phyloP scores from a whole-genome alignment of 1,284 basidiomycete genomes.

The Ceratobasidium papillatum region DNA sequence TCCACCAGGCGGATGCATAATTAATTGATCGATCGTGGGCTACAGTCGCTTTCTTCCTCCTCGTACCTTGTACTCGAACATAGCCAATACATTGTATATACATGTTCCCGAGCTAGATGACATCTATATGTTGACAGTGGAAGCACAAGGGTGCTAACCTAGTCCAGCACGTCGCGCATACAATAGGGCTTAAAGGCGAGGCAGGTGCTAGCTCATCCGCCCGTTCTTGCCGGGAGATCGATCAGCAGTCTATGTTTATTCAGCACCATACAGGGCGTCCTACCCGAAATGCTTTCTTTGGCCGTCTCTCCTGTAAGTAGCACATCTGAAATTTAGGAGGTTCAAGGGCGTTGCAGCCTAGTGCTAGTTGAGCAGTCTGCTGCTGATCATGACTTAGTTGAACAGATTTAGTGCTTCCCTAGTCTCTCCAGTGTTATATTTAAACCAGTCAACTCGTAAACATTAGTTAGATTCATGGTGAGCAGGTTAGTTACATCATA shows the following conservation, averaged over 20 bases:
- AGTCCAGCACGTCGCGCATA: conserved; percentile 19
- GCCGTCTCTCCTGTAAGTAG: not conserved
- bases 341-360: not conserved
- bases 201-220: not conserved
- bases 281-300: not conserved
- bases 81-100: not conserved
- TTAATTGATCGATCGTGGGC: not conserved
- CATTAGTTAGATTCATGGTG: not conserved
- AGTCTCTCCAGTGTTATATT: not conserved
- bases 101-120: not conserved
- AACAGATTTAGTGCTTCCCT: not conserved
- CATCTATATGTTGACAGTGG: not conserved
- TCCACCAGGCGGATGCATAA: conserved; percentile 22
- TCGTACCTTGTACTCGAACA: not conserved
- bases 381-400: not conserved
- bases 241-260: conserved; percentile 19
- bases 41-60: not conserved
- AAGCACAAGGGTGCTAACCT: not conserved
- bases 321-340: not conserved
- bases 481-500: not conserved
- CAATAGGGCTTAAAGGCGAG: conserved; percentile 5
- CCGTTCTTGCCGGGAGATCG: conserved; percentile 4
- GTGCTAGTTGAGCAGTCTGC: not conserved
- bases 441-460: not conserved
- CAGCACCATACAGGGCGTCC: conserved; percentile 6